Evolutionary conservation across 257 asterid species (phyloP), one percentile per base, ranked within the genome.

Genomic region (Plantago elongata): DNA sequence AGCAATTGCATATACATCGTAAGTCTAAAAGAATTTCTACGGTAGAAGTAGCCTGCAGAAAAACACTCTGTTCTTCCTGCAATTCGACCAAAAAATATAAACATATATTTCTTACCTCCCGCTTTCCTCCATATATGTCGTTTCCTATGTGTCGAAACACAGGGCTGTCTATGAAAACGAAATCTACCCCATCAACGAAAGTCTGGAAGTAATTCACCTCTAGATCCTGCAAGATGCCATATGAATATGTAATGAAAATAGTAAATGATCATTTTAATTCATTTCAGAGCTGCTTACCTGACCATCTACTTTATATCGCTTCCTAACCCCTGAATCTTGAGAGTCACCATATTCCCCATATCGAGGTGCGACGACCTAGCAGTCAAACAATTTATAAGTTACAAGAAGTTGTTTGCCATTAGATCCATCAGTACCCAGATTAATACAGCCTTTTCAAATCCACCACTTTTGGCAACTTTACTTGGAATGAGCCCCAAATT

Each of bases 151-250:
- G 81, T 60, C 84, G 82, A 72, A 89, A 79, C 51, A 69, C 1
- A 15, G 90, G 88, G 74, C 80, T 65, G 48, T 93, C 99, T 27
- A 93, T 67, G 74, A 93, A 93, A 64, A 93, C 97, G 77, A 93
- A 85, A 74, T 93, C 99, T 34, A 93, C 97, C 22, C 97, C 96
- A 74, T 93, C 99, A 66, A 87, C 78, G 79, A 70, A 89, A 67
- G 97, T 79, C 0, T 89, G 99, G 85, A 84, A 89, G 80, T 80
- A 93, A 60, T 54, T 77, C 60, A 93, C 99, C 82, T 93, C 99
- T 63, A 80, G 62, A 78, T 89, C 96, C 99, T 93, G 88, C 81
- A 74, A 75, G 71, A 68, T 37, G 40, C 54, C 38, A 44, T 66
- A 71, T 62, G 37, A 61, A 54, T 11, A 18, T 43, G 51, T 79